phyloP scores from a whole-genome alignment of 1,284 basidiomycete species.

The Caloboletus inedulis region DNA sequence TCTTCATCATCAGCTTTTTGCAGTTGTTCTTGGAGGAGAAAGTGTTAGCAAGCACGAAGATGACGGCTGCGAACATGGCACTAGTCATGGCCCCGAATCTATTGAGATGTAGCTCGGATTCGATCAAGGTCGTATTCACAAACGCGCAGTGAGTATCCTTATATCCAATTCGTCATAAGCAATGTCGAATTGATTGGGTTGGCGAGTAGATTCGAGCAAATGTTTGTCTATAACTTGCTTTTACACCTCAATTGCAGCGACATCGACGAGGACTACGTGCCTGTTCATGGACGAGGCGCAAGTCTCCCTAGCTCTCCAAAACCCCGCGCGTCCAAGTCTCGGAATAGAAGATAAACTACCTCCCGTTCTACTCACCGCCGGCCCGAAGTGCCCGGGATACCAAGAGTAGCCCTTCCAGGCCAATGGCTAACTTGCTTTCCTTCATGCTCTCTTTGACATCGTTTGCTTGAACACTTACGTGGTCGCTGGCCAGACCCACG shows the following conservation, averaged over 20 bases:
- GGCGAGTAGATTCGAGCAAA: constrained; percentile 70
- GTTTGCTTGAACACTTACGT: not conserved
- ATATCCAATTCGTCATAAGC: constrained; percentile 1
- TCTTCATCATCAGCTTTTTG: constrained; percentile 86
- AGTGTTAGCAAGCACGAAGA: constrained; percentile 73
- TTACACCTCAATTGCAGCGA: constrained; percentile 73
- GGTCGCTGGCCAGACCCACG: not conserved
- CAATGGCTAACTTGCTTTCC: not conserved
- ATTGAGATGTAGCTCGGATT: constrained; percentile 77
- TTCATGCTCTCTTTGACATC: not conserved
- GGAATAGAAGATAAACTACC: constrained; percentile 27
- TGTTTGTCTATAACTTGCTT: constrained; percentile 81
- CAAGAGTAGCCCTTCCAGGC: not conserved
- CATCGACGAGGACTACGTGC: constrained; percentile 71
- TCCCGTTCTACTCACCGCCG: not conserved
- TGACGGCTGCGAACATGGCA: constrained; percentile 77
- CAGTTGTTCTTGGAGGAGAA: constrained; percentile 82
- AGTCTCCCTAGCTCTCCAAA: constrained; percentile 32
- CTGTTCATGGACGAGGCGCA: constrained; percentile 73
- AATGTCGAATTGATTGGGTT: constrained; percentile 1
- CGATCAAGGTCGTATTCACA: constrained; percentile 81
- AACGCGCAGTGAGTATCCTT: constrained; percentile 71
- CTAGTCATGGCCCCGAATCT: constrained; percentile 89
- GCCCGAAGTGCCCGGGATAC: not conserved
- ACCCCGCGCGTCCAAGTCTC: constrained; percentile 34